Conservation (phyloP, 2,329 filamentous ascomycete species). For the Paraphoma sp. region DNA sequence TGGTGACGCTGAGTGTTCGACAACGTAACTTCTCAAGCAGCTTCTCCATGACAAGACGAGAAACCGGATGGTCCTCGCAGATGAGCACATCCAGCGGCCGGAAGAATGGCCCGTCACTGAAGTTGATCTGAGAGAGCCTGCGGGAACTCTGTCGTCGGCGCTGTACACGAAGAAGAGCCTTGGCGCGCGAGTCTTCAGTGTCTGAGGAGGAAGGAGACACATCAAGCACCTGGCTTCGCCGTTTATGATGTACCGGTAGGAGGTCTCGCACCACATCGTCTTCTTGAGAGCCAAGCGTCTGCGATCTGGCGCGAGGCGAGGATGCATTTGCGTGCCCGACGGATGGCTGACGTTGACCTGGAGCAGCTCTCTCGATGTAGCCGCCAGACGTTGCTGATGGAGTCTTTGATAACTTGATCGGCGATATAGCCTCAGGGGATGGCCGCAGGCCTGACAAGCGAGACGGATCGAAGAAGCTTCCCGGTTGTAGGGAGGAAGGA, state of each 20-base stretch:
- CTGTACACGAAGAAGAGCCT: constrained; percentile 89
- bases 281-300: constrained; percentile 94
- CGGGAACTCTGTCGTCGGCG: constrained; percentile 94
- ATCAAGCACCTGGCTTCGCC: constrained; percentile 92
- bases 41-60: constrained; percentile 98
- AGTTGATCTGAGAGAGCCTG: constrained; percentile 86
- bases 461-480: constrained; percentile 74
- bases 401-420: constrained; percentile 55
- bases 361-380: constrained; percentile 50
- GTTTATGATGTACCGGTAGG: constrained; percentile 75
- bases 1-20: constrained; percentile 88
- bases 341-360: constrained; percentile 43
- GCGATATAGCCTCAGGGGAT: constrained; percentile 62
- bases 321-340: constrained; percentile 44
- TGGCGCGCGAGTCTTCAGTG: constrained; percentile 92
- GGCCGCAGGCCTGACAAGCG: constrained; percentile 62
- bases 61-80: constrained; percentile 97
- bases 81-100: constrained; percentile 92
- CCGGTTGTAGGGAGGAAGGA: constrained; percentile 69
- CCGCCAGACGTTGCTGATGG: constrained; percentile 52
- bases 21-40: constrained; percentile 93
- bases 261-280: constrained; percentile 78
- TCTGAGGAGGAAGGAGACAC: constrained; percentile 97
- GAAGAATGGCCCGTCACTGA: constrained; percentile 84
- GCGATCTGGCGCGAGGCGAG: constrained; percentile 75